Evolutionary conservation across 176 grass and related monocot species (phyloP), one percentile per base, ranked within the genome.

Genomic region (Luzula sylvatica): DNA sequence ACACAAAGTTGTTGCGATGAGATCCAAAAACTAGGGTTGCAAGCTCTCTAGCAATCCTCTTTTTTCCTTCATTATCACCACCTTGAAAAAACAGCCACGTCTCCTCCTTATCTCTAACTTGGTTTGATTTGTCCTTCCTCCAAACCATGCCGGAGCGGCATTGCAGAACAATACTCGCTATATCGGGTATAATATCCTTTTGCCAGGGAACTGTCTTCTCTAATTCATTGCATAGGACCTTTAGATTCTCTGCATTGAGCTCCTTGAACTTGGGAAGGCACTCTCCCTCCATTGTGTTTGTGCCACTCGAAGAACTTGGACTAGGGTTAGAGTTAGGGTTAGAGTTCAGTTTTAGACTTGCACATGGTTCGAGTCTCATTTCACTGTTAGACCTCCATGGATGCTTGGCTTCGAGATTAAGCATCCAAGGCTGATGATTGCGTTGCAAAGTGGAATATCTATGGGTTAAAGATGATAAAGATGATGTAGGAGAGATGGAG

Each of bases 51-150:
- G 76, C 79, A 12, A 88, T 72, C 65, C n/a, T 85, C 57, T 72
- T 62, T 53, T 95, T 95, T 52, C 89, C 89, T 6, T 75, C 22
- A 3, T 32, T 29, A 29, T 95, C 89, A 45, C 27, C 70, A 2
- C 89, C 89, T 57, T 75, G 62, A 56, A 95, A 95, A 56, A 95
- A 72, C 65, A 95, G 53, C 89, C 89, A 95, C 11, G 89, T 88
- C 56, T 88, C 83, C 60, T 87, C 83, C 79, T 94, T 94, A 1
- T 65, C 59, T 2, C 65, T 68, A 46, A 40, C 16, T 7, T 9
- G 27, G 15, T 49, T 62, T 52, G 58, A 45, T 72, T 71, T 72
- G 68, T 72, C 74, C 12, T 73, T 72, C 26, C 75, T 65, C 53
- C 75, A 80, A 1, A 69, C 72, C 38, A 95, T 88, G 56, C 89